Conservation (phyloP, 140 eudicot genomes). For the Cichorium intybus region DNA sequence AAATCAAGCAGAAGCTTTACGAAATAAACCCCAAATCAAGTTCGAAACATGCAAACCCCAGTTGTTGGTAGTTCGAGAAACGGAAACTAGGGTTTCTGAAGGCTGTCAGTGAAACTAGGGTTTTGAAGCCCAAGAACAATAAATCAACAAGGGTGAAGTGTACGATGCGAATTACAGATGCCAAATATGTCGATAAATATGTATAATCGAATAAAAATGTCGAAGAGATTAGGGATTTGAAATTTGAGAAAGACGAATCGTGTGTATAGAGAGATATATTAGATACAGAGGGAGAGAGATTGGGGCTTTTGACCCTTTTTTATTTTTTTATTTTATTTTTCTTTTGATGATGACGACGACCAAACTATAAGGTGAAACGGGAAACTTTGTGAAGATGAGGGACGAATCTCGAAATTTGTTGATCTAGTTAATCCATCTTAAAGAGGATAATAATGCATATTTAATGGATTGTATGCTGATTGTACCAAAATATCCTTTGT, state of each 20-base stretch:
- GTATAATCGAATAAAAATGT: conserved; percentile 23
- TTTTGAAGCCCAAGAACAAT: conserved; percentile 27
- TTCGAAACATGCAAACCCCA: conserved; percentile 34
- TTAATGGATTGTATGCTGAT: neutral
- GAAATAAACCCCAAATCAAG: conserved; percentile 28
- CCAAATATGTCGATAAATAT: conserved; percentile 3
- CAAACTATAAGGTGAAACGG: conserved; percentile 9
- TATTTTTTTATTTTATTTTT: conserved; percentile 1
- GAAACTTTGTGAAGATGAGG: neutral
- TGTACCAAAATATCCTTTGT: conserved; percentile 3
- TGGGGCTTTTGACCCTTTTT: conserved; percentile 38
- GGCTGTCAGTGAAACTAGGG: conserved; percentile 42
- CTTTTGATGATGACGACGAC: conserved; percentile 19
- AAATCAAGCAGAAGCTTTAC: conserved; percentile 28
- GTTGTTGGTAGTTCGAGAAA: conserved; percentile 24
- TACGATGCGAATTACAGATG: conserved; percentile 17
- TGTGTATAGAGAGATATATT: conserved; percentile 29
- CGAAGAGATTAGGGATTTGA: conserved; percentile 40
- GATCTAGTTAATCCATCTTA: neutral
- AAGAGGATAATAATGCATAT: neutral
- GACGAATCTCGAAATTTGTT: neutral
- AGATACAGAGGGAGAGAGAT: conserved; percentile 33
- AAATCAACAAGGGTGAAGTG: conserved; percentile 22
- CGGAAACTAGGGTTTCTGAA: conserved; percentile 39
- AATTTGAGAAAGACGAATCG: conserved; percentile 41